Base-by-base conservation (phyloP, 257 asterid genomes). In the Primulina huaijiensis region DNA sequence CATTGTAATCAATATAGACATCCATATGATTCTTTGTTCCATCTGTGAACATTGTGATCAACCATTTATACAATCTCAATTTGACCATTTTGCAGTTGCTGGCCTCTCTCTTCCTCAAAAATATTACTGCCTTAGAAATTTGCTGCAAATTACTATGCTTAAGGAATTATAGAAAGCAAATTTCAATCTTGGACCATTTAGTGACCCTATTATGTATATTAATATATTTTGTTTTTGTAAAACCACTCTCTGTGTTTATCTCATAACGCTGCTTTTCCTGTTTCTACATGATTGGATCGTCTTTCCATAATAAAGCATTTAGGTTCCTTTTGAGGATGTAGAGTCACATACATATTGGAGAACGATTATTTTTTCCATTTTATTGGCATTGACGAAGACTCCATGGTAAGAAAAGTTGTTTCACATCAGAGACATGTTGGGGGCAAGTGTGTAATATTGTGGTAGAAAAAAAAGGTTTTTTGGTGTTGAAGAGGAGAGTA, bases 331-430 rank as follows among this genome's bases (percentile, higher is more conserved):
- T 59, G 65, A 72, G 34, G 79, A 74, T 79, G 78, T 66, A 40
- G 73, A 59, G 23, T 30, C 72, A 62, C 67, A 67, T 37, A 33
- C 14, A 58, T 60, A n/a, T 46, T 62, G 75, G 77, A 71, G 67
- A 57, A 71, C 58, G 71, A 46, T 60, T 25, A n/a, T 50, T 56
- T 66, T 64, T 74, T 75, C 27, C 80, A 82, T 74, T 67, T 79
- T 70, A 67, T 86, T 78, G 85, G 84, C 52, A 73, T 72, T 71
- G 46, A 69, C 65, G 76, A 77, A 72, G 78, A 65, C 52, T 65
- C 68, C 70, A 88, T 87, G 92, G 91, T 95, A 16, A 86, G 84
- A 76, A 92, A 90, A 79, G 83, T 78, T 78, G 72, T 71, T 46
- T 65, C 80, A 35, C 88, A 82, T 20, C 84, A 87, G 70, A 81